Evolutionary conservation across 2,329 filamentous ascomycete species (phyloP).

Genomic region (Botryotinia calthae): DNA sequence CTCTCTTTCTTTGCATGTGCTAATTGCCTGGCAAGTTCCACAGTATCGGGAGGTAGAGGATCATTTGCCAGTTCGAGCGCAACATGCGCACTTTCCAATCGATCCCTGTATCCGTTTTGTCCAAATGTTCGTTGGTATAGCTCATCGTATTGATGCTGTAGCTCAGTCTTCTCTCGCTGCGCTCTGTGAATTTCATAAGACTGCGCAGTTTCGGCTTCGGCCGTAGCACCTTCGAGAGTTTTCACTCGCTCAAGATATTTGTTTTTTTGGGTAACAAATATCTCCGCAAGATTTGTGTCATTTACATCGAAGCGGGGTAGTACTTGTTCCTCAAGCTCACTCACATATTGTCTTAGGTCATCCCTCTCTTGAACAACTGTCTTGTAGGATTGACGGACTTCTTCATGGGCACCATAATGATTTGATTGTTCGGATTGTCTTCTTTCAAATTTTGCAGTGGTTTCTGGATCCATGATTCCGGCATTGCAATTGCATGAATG

Average conservation of each 20-base stretch:
- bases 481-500: background rate
- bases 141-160: background rate
- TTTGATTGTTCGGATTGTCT: background rate
- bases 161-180: background rate
- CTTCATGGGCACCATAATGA: background rate
- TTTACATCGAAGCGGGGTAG: background rate
- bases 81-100: slow-evolving; percentile 11
- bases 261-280: slow-evolving; percentile 1
- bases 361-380: slow-evolving; percentile 6
- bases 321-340: slow-evolving; percentile 6
- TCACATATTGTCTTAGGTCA: background rate
- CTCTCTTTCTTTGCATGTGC: background rate
- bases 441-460: background rate
- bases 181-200: background rate
- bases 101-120: slow-evolving; percentile 1
- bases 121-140: background rate
- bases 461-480: background rate
- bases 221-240: background rate
- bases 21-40: background rate
- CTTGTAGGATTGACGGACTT: background rate
- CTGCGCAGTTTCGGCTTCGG: background rate
- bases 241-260: slow-evolving; percentile 2
- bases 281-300: background rate
- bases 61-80: slow-evolving; percentile 7
- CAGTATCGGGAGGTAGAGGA: background rate